Evolutionary conservation across 2,329 filamentous ascomycete species (phyloP).

Genomic region (Hypomyces perniciosus): DNA sequence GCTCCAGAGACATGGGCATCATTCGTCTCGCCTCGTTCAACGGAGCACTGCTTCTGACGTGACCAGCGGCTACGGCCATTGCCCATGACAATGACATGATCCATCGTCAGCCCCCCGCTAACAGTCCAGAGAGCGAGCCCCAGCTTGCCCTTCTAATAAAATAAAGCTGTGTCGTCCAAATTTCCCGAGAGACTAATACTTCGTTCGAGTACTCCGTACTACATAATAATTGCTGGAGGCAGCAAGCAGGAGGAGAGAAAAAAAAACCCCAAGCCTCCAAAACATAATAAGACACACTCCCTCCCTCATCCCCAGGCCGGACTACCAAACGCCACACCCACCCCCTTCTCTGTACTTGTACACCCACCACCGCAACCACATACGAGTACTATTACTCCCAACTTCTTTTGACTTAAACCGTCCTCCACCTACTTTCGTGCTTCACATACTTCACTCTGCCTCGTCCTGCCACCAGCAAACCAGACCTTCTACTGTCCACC

Average conservation of each 20-base stretch:
- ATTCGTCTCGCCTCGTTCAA: neutral
- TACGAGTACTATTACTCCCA: neutral
- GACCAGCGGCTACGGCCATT: neutral
- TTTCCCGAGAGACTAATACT: too few species aligned
- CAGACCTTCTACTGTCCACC: neutral
- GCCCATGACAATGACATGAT: too few species aligned
- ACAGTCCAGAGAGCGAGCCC: too few species aligned
- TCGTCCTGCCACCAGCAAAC: constrained; percentile 1
- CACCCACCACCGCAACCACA: neutral
- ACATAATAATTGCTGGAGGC: neutral
- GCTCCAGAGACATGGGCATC: neutral
- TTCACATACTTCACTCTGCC: constrained; percentile 5
- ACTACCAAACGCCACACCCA: neutral
- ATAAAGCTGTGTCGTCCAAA: neutral
- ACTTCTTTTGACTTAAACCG: constrained; percentile 10
- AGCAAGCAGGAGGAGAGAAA: neutral
- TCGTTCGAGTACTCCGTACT: neutral
- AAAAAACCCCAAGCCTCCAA: neutral
- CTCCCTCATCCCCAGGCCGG: neutral
- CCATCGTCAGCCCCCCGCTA: too few species aligned
- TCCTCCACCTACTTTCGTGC: constrained; percentile 6
- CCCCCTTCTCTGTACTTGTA: constrained; percentile 1
- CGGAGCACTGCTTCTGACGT: constrained; percentile 2
- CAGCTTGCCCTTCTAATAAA: neutral
- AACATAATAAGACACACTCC: constrained; percentile 2